phyloP scores from a whole-genome alignment of 176 grass and related monocot genomes.

The Miscanthus lutarioriparius region DNA sequence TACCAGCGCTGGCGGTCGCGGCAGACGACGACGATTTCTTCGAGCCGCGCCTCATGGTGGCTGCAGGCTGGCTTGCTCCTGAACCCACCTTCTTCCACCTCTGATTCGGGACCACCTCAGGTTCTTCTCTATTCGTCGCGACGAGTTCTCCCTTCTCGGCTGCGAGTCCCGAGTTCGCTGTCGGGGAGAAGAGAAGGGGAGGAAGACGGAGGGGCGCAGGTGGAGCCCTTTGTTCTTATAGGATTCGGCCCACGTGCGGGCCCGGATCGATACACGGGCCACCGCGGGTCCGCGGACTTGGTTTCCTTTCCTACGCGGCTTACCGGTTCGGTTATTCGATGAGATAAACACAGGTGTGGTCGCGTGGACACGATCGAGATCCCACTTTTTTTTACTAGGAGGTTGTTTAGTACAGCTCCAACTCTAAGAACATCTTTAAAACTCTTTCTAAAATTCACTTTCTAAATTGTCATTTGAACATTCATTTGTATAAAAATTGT shows the following conservation, averaged over 20 bases:
- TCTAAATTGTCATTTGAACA: no score
- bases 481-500: no score
- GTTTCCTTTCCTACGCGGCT: background rate
- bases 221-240: slow-evolving; percentile 48
- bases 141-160: slow-evolving; percentile 18
- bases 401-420: no score
- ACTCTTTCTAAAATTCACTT: no score
- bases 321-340: background rate
- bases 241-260: slow-evolving; percentile 47
- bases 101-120: background rate
- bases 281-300: background rate
- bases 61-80: background rate
- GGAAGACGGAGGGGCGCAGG: slow-evolving; percentile 8
- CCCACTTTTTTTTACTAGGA: no score
- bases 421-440: no score
- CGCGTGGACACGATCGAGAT: no score
- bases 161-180: slow-evolving; percentile 40
- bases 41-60: slow-evolving; percentile 55
- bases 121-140: slow-evolving; percentile 9
- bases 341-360: background rate
- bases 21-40: slow-evolving; percentile 54
- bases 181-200: background rate
- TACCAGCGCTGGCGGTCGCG: slow-evolving; percentile 44
- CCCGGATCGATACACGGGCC: slow-evolving; percentile 22
- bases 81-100: background rate